These are phyloP conservation scores for Anacardium occidentale DNA, from an alignment of 345 rosid species.

Conservation along the genomic window DNA sequence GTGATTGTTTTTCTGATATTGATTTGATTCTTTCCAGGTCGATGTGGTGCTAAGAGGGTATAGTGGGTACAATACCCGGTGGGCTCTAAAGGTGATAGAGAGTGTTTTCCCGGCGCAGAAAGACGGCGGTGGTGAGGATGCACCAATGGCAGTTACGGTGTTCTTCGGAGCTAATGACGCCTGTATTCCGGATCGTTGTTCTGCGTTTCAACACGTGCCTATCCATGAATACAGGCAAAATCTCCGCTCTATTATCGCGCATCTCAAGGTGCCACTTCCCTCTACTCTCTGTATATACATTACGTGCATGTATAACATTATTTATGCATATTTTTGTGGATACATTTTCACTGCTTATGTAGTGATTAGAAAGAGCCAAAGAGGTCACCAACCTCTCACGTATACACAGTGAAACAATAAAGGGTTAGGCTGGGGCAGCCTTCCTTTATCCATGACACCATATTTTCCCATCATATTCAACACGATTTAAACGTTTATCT, in stretches of 20 bases:
- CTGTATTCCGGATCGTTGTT: slow-evolving; percentile 70
- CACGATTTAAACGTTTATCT: too few relatives aligned
- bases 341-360: too few relatives aligned
- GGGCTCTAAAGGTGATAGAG: slow-evolving; percentile 68
- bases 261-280: slow-evolving; percentile 52
- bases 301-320: neutral
- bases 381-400: neutral
- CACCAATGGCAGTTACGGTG: slow-evolving; percentile 63
- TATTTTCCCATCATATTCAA: too few relatives aligned
- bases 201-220: slow-evolving; percentile 91
- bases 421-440: neutral
- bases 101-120: slow-evolving; percentile 52
- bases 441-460: too few relatives aligned
- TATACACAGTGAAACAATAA: neutral
- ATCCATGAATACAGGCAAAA: slow-evolving; percentile 63
- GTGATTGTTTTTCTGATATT: neutral
- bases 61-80: slow-evolving; percentile 81
- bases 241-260: slow-evolving; percentile 58
- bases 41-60: slow-evolving; percentile 77
- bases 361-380: neutral
- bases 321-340: too few relatives aligned
- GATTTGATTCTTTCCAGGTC: slow-evolving; percentile 29
- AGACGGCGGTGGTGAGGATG: slow-evolving; percentile 20
- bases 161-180: slow-evolving; percentile 97
- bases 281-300: neutral